Percentiles rank a stretch among this genome's conserved stretches.
Evolutionary conservation across 208 protist genomes (phyloP).

Genomic region (Crithidia mellificae): DNA sequence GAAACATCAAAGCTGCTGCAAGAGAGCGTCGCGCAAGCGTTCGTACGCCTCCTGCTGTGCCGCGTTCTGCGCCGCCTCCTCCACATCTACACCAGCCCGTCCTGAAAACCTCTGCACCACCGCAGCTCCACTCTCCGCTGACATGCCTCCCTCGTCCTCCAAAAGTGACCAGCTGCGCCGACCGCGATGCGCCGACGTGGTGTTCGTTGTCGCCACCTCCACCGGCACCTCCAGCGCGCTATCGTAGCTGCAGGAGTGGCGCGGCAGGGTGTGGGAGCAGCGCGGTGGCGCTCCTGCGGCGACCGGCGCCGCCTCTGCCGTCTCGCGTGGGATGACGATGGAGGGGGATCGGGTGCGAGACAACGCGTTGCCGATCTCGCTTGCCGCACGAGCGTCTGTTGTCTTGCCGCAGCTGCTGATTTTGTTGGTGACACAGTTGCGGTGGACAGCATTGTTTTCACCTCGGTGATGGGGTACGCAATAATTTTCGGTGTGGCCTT

Average conservation of each 20-base stretch:
- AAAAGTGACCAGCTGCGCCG: not conserved
- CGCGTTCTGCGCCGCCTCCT: slow-evolving; percentile 3
- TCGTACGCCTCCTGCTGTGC: slow-evolving; percentile 17
- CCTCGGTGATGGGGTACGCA: no score
- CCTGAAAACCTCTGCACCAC: not conserved
- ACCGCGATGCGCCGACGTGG: not conserved
- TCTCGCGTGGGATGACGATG: slow-evolving; percentile 8
- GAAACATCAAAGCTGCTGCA: slow-evolving; percentile 32
- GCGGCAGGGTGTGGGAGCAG: slow-evolving; percentile 31
- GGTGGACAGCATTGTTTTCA: no score
- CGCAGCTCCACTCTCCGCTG: not conserved
- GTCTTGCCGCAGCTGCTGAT: not conserved
- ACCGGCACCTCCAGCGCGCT: slow-evolving; percentile 2
- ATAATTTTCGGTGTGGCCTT: no score
- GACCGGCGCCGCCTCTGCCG: not conserved
- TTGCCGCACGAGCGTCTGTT: no score
- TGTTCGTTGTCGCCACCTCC: not conserved
- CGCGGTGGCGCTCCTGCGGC: slow-evolving; percentile 10
- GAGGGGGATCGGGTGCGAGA: slow-evolving; percentile 22
- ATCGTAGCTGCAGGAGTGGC: slow-evolving; percentile 31
- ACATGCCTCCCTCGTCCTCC: not conserved
- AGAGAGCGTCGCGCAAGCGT: slow-evolving; percentile 28
- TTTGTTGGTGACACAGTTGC: no score
- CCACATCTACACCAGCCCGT: not conserved
- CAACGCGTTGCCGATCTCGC: not conserved